Conservation (phyloP, 2,329 filamentous ascomycete species). For the Trichophyton equinum region DNA sequence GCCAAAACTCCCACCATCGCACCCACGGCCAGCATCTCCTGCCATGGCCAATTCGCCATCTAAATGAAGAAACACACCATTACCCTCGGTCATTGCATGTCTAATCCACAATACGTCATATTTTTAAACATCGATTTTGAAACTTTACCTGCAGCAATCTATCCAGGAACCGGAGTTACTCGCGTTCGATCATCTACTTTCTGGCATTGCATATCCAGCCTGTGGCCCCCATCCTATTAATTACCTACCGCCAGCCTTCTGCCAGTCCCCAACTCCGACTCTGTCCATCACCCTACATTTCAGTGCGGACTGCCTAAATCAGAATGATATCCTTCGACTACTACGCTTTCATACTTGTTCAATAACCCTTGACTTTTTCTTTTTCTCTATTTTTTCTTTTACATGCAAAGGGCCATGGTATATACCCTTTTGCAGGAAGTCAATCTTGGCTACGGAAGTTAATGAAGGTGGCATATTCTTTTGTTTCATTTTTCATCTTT, state of each 20-base stretch:
- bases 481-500: not conserved
- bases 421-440: not conserved
- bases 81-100: not conserved
- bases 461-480: not conserved
- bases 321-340: not conserved
- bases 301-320: not conserved
- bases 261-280: not conserved
- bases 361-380: not conserved
- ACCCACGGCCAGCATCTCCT: constrained; percentile 22
- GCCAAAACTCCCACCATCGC: constrained; percentile 19
- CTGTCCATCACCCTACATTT: no score
- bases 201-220: not conserved
- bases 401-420: not conserved
- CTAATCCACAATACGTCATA: not conserved
- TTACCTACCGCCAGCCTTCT: not conserved
- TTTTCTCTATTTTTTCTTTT: not conserved
- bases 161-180: not conserved
- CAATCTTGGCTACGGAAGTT: not conserved
- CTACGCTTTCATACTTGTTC: not conserved
- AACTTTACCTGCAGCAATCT: not conserved
- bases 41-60: constrained; percentile 20
- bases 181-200: not conserved
- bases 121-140: not conserved
- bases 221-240: not conserved
- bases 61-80: not conserved